phyloP scores from a whole-genome alignment of 192 early-diverging fungal species.

The Thamnidium elegans region DNA sequence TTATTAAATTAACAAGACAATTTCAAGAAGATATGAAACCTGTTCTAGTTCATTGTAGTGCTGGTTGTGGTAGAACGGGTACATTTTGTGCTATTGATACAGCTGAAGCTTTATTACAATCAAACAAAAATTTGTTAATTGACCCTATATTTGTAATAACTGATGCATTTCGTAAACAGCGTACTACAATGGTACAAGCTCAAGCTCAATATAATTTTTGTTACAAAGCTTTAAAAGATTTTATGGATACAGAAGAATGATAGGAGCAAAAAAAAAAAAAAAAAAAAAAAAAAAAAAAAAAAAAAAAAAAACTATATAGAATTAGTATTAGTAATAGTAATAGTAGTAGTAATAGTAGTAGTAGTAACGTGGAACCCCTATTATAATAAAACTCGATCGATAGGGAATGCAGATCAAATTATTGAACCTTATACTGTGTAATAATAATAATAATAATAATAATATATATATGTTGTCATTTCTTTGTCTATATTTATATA shows the following conservation, averaged over 20 bases:
- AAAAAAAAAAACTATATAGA: no score
- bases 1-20: constrained; percentile 41
- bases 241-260: constrained; percentile 11
- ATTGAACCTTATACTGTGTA: no score
- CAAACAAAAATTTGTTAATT: constrained; percentile 16
- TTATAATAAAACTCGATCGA: constrained; percentile 4
- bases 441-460: background rate
- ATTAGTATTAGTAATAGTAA: no score
- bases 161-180: constrained; percentile 66
- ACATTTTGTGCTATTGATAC: constrained; percentile 67
- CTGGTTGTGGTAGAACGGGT: constrained; percentile 85
- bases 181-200: constrained; percentile 80
- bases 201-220: constrained; percentile 74
- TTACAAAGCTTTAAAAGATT: constrained; percentile 58
- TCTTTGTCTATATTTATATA: constrained; percentile 8
- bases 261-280: no score
- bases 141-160: constrained; percentile 67
- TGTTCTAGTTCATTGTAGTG: constrained; percentile 81
- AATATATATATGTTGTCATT: constrained; percentile 14
- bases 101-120: background rate
- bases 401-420: constrained; percentile 13
- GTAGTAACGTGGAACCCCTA: constrained; percentile 12
- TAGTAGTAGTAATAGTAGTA: no score
- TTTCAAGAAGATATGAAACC: constrained; percentile 34
- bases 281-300: no score